phyloP scores from a whole-genome alignment of 345 rosid species.

The Populus tremula region DNA sequence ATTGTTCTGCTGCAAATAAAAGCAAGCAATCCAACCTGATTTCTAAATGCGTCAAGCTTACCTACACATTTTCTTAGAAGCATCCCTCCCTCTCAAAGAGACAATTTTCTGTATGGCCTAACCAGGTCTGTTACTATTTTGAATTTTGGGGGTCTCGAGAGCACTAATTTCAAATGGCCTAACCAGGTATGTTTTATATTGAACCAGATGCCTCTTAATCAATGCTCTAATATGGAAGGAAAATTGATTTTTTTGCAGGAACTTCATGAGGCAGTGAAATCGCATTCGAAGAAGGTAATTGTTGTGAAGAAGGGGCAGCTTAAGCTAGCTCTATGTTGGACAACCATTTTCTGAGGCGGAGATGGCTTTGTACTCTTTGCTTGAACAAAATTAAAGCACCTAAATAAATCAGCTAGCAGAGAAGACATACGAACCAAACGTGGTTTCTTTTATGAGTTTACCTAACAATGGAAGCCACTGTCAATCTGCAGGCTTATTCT shows the following conservation, averaged over 20 bases:
- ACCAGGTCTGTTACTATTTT: not conserved
- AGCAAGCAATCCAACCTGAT: slow-evolving; percentile 33
- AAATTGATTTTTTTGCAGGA: slow-evolving; percentile 44
- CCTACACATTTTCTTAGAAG: not conserved
- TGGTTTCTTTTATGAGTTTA: not conserved
- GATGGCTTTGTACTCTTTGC: slow-evolving; percentile 51
- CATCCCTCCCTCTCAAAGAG: not conserved
- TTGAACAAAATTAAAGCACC: slow-evolving; percentile 28
- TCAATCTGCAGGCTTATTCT: not conserved
- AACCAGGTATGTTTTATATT: not conserved
- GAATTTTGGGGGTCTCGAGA: not conserved
- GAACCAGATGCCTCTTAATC: not conserved
- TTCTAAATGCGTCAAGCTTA: not conserved
- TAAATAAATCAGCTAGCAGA: not conserved
- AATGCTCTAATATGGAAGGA: not conserved
- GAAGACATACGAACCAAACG: not conserved
- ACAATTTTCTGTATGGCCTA: not conserved
- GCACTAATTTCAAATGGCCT: too few relatives aligned
- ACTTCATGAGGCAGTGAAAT: slow-evolving; percentile 47
- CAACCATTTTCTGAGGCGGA: slow-evolving; percentile 73
- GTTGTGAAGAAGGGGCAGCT: slow-evolving; percentile 77
- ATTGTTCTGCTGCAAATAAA: slow-evolving; percentile 57
- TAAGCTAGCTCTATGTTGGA: slow-evolving; percentile 65
- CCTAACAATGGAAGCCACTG: not conserved
- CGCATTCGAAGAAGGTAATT: slow-evolving; percentile 43